These are phyloP conservation scores for Metarhizium robertsii DNA, from an alignment of 2,329 filamentous ascomycete genomes.

Conservation along the genomic window DNA sequence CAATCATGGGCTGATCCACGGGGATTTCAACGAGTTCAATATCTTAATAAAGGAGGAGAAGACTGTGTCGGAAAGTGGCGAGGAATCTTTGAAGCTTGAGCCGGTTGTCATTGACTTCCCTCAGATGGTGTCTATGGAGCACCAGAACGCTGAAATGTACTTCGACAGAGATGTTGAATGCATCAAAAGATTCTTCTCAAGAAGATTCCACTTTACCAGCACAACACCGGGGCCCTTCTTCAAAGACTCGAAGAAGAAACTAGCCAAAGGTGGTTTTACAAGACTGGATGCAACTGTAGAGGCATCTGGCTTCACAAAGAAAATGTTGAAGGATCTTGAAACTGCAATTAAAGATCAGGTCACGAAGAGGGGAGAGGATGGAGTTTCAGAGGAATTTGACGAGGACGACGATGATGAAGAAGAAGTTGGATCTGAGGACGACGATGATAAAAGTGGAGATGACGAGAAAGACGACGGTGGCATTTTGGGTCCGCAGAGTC, in stretches of 20 bases:
- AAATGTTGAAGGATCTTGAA: constrained; percentile 92
- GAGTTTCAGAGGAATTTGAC: constrained; percentile 13
- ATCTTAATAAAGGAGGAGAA: constrained; percentile 78
- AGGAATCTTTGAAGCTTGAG: constrained; percentile 43
- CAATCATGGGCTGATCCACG: constrained; percentile 83
- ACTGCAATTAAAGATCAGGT: constrained; percentile 78
- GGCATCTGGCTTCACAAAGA: constrained; percentile 91
- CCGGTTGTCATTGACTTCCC: constrained; percentile 96
- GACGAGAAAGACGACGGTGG: neutral
- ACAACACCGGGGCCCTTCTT: constrained; percentile 80
- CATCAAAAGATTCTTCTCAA: constrained; percentile 87
- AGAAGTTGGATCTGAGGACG: constrained; percentile 20
- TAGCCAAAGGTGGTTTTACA: constrained; percentile 54
- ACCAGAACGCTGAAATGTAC: constrained; percentile 90
- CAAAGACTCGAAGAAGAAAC: constrained; percentile 67
- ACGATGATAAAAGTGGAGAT: constrained; percentile 10
- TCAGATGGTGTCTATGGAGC: constrained; percentile 94
- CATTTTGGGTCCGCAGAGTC: neutral
- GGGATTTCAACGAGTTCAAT: constrained; percentile 99
- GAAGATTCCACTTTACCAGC: constrained; percentile 79
- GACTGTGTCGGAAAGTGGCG: constrained; percentile 27
- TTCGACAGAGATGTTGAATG: constrained; percentile 95
- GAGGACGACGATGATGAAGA: constrained; percentile 18
- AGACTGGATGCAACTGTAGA: constrained; percentile 82
- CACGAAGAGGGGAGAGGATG: constrained; percentile 28